Percentiles rank a stretch among this genome's conserved stretches.
These are phyloP conservation scores for Boletus sp. DNA, from an alignment of 1,284 basidiomycete genomes.

Conservation along the genomic window DNA sequence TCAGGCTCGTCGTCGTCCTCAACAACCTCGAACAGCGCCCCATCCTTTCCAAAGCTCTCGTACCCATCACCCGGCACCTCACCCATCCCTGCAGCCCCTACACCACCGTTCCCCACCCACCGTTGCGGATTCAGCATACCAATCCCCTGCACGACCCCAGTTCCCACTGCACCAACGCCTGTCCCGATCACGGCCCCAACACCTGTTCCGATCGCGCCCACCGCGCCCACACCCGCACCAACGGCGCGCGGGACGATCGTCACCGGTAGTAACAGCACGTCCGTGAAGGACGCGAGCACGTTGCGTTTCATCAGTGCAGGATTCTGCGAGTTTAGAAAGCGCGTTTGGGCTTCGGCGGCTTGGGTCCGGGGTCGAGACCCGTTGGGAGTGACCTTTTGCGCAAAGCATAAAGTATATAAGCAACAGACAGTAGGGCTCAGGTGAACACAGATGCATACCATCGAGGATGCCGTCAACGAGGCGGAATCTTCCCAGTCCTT, in stretches of 20 bases:
- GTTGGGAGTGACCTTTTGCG: slow-evolving; percentile 9
- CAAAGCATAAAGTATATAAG: not conserved
- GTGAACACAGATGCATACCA: slow-evolving; percentile 10
- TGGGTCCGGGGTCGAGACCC: slow-evolving; percentile 2
- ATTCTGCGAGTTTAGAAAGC: slow-evolving; percentile 81
- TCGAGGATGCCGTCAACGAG: slow-evolving; percentile 13
- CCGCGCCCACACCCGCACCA: slow-evolving; percentile 60
- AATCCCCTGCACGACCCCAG: slow-evolving; percentile 79
- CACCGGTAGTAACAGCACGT: slow-evolving; percentile 86
- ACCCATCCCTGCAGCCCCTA: not conserved
- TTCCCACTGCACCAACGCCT: slow-evolving; percentile 58
- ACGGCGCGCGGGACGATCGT: slow-evolving; percentile 92
- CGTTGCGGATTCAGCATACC: slow-evolving; percentile 84
- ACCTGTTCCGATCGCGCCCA: slow-evolving; percentile 45
- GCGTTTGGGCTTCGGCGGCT: slow-evolving; percentile 43
- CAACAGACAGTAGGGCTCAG: not conserved
- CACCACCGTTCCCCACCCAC: slow-evolving; percentile 50
- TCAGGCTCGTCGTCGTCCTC: slow-evolving; percentile 47
- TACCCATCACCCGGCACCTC: slow-evolving; percentile 18
- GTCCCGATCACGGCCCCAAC: slow-evolving; percentile 69
- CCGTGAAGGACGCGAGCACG: slow-evolving; percentile 88
- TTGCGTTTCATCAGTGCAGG: slow-evolving; percentile 91
- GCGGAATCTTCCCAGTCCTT: slow-evolving; percentile 77
- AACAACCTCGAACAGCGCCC: slow-evolving; percentile 59
- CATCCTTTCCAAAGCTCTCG: slow-evolving; percentile 39